Base-by-base conservation (phyloP, 2,329 filamentous ascomycete genomes). In the Penicillium verrucosum region DNA sequence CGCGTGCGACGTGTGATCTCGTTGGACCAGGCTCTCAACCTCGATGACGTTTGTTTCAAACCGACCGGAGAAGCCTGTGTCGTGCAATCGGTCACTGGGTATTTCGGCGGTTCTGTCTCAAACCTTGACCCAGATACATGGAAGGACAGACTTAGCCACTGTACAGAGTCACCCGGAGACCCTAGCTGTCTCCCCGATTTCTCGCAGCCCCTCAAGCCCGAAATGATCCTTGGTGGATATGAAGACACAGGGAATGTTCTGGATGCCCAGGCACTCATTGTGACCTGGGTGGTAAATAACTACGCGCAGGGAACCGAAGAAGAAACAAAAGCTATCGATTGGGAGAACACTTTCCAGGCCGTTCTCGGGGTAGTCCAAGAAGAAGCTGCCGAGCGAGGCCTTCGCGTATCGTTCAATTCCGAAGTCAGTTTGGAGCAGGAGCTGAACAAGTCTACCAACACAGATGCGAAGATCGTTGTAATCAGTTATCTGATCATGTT, bases 401-500 rank as follows among this genome's bases (percentile, higher is more conserved):
- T 99, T 10, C 84, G 94, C 21, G 78, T 99, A 36, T 97, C 92
- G 8, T 99, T 97, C 81, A 96, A 87, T 48, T 96, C 94, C 0
- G 94, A 99, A 76, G 90, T 93, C 74, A 97, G 92, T 73, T 79
- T 99, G 59, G 93, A 97, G 72, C 84, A 97, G 71, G 94, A 99
- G 70, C 81, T 99, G 56, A 99, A 97, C 79, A 96, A 97, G 77
- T 96, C 92, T 37, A 97, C 92, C 48, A 99, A 99, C 74, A 97
- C 94, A 0, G 94, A 99, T 73, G 95, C 93, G 43, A 97, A 93
- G 73, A 99, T 99, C 67, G 86, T 99, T 25, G 85, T 93, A 52
- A 88, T 99, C 75, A 97, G 93, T 80, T 99, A 99, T 76, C 82
- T 97, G 61, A 90, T 97, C 78, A 99, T 99, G 94, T 99, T 99